Evolutionary conservation across 495 filamentous ascomycete genomes (phyloP).

Genomic region (Terfezia boudieri): DNA sequence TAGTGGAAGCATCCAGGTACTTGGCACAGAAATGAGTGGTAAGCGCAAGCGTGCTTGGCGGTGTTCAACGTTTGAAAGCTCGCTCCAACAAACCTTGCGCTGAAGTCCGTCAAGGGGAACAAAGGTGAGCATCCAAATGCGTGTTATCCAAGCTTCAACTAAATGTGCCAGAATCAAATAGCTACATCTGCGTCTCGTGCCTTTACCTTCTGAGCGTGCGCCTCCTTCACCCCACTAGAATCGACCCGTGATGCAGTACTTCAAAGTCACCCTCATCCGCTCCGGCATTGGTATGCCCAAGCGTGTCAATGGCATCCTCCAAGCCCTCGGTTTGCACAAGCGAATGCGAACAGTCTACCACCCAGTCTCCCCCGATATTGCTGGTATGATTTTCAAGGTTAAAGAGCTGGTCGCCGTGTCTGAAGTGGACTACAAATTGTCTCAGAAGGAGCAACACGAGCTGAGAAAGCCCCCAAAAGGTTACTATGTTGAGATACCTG

Average conservation of each 20-base stretch:
- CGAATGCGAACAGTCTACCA: conserved; percentile 82
- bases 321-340: conserved; percentile 71
- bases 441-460: conserved; percentile 47
- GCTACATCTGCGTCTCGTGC: background rate
- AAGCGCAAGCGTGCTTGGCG: too few relatives aligned
- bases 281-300: conserved; percentile 79
- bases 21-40: too few relatives aligned
- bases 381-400: conserved; percentile 92
- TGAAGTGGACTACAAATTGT: conserved; percentile 54
- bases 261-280: conserved; percentile 85
- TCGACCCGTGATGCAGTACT: conserved; percentile 49
- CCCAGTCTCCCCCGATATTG: conserved; percentile 56
- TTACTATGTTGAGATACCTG: conserved; percentile 50
- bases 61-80: too few relatives aligned
- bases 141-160: background rate
- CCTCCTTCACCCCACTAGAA: too few relatives aligned
- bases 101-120: background rate
- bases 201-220: background rate
- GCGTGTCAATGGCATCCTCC: conserved; percentile 60
- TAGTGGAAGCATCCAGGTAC: too few relatives aligned
- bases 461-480: conserved; percentile 61
- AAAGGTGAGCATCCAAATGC: background rate
- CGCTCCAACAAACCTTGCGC: background rate
- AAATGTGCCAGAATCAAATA: background rate
- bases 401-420: conserved; percentile 81